Conservation (phyloP, 495 filamentous ascomycete genomes). For the Xylaria grammica region DNA sequence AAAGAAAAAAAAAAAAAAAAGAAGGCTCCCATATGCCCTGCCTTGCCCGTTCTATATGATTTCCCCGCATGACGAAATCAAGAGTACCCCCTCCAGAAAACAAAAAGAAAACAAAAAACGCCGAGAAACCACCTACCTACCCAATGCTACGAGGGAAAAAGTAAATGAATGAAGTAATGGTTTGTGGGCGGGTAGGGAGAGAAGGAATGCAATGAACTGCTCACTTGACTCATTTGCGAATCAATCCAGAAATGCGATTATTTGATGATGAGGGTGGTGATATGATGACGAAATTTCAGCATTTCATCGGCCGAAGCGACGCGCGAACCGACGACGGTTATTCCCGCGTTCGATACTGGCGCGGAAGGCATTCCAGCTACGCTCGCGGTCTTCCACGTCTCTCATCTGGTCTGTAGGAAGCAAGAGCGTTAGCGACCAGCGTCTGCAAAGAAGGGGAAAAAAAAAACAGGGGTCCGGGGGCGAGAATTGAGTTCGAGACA, state of each 20-base stretch:
- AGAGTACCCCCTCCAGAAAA: not conserved
- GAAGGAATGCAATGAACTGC: constrained; percentile 24
- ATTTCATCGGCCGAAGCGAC: constrained; percentile 39
- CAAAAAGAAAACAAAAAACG: not conserved
- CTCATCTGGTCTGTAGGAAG: constrained; percentile 46
- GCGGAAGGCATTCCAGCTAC: constrained; percentile 52
- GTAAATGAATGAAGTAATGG: not conserved
- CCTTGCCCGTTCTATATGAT: constrained; percentile 28
- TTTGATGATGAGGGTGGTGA: too few relatives aligned
- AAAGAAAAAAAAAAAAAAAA: not conserved
- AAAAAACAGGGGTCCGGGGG: too few relatives aligned
- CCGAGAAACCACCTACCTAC: not conserved
- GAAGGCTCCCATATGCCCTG: not conserved
- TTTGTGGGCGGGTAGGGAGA: constrained; percentile 19
- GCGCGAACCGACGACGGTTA: constrained; percentile 36
- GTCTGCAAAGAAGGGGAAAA: too few relatives aligned
- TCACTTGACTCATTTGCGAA: not conserved
- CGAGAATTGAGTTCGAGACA: too few relatives aligned
- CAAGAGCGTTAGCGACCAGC: too few relatives aligned
- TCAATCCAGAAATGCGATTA: too few relatives aligned
- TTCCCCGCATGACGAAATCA: constrained; percentile 17
- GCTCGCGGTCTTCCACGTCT: constrained; percentile 53
- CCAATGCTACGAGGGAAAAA: constrained; percentile 1
- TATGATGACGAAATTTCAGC: too few relatives aligned
- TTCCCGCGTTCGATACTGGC: constrained; percentile 35